Evolutionary conservation across 2,329 filamentous ascomycete species (phyloP).

Genomic region (Phialophora chinensis): DNA sequence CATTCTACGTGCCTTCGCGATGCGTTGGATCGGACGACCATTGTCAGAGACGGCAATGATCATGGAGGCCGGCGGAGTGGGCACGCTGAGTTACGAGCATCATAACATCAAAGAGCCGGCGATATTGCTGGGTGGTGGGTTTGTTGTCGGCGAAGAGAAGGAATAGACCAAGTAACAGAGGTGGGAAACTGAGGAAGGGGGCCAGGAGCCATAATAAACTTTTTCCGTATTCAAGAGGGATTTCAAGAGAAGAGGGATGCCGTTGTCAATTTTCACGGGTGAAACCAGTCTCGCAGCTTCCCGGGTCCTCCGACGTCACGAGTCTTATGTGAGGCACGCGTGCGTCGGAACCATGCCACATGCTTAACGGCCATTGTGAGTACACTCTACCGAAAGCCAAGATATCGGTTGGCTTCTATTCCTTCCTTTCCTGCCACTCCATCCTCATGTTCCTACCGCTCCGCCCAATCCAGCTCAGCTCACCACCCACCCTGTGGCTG

Average conservation of each 20-base stretch:
- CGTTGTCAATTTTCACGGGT: not conserved
- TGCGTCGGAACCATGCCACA: not conserved
- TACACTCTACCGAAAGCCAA: not conserved
- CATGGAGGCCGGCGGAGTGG: slow-evolving; percentile 86
- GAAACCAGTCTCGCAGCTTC: not conserved
- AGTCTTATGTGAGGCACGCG: not conserved
- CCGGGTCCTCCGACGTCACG: not conserved
- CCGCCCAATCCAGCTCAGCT: not conserved
- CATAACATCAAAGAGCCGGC: slow-evolving; percentile 78
- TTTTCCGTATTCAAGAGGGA: not conserved
- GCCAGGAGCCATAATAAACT: not conserved
- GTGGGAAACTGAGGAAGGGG: not conserved
- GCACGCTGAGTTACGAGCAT: slow-evolving; percentile 83
- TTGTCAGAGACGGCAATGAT: slow-evolving; percentile 78
- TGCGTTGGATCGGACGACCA: slow-evolving; percentile 78
- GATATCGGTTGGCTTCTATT: not conserved
- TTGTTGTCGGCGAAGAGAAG: slow-evolving; percentile 52
- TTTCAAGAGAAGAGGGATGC: not conserved
- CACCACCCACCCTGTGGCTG: slow-evolving; percentile 7
- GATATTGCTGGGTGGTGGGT: slow-evolving; percentile 76
- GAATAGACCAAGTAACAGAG: slow-evolving; percentile 5
- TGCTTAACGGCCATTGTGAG: not conserved
- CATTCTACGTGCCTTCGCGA: slow-evolving; percentile 84
- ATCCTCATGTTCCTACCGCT: not conserved
- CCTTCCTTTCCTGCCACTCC: not conserved